Evolutionary conservation across 1,284 basidiomycete species (phyloP).

Genomic region (Caloboletus firmus): DNA sequence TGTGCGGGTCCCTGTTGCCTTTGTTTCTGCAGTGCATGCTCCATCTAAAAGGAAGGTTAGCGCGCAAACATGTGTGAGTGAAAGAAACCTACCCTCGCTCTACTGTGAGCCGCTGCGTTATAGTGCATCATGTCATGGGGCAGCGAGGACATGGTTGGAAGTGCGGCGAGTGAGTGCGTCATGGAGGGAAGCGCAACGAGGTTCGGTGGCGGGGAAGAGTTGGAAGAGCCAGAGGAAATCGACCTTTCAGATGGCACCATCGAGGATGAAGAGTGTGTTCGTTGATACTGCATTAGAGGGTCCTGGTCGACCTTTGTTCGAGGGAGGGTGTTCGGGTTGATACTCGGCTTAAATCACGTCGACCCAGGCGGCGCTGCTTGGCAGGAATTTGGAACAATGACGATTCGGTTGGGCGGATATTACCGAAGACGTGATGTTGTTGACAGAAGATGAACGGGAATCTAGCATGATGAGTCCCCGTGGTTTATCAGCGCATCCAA

Average conservation of each 20-base stretch:
- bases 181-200: slow-evolving; percentile 34
- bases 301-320: slow-evolving; percentile 11
- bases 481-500: slow-evolving; percentile 35
- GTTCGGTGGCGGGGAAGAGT: slow-evolving; percentile 33
- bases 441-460: slow-evolving; percentile 34
- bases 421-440: slow-evolving; percentile 36
- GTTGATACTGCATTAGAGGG: slow-evolving; percentile 37
- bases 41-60: slow-evolving; percentile 29
- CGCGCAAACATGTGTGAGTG: neutral
- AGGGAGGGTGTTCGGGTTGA: slow-evolving; percentile 7
- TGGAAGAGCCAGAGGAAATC: slow-evolving; percentile 34
- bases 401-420: slow-evolving; percentile 30
- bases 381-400: slow-evolving; percentile 25
- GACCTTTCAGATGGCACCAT: slow-evolving; percentile 36
- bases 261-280: slow-evolving; percentile 32
- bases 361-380: slow-evolving; percentile 25
- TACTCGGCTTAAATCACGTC: slow-evolving; percentile 29
- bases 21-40: slow-evolving; percentile 33
- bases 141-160: slow-evolving; percentile 34
- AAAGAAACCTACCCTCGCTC: slow-evolving; percentile 25
- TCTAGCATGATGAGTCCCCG: slow-evolving; percentile 30
- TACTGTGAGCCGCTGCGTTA: slow-evolving; percentile 31
- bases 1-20: slow-evolving; percentile 29
- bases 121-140: slow-evolving; percentile 35
- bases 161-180: slow-evolving; percentile 34